Conservation (phyloP, 345 rosid species). For the Eucalyptus curtisii region DNA sequence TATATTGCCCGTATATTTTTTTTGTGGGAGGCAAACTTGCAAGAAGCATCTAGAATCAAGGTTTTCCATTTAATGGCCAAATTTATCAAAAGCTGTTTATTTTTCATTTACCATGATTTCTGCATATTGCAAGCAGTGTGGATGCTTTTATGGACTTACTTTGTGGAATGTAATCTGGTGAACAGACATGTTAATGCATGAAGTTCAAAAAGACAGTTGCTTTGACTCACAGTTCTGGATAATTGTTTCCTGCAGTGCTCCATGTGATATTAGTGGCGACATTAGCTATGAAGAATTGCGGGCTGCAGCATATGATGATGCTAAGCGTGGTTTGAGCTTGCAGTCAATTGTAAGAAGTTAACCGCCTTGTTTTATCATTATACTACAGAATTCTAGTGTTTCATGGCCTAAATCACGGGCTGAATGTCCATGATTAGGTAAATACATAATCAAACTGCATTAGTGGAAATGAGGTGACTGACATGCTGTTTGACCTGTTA, state of each 20-base stretch:
- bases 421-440: neutral
- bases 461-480: neutral
- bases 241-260: slow-evolving; percentile 25
- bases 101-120: neutral
- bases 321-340: slow-evolving; percentile 55
- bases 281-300: slow-evolving; percentile 77
- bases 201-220: neutral
- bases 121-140: neutral
- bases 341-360: slow-evolving; percentile 67
- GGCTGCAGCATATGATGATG: slow-evolving; percentile 72
- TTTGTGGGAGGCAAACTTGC: neutral
- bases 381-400: neutral
- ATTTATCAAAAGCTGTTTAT: neutral
- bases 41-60: neutral
- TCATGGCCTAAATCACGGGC: neutral
- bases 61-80: neutral
- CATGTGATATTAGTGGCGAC: slow-evolving; percentile 70
- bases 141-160: neutral
- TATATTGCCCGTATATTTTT: neutral
- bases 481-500: neutral
- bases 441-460: neutral
- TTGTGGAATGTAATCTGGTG: neutral
- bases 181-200: neutral
- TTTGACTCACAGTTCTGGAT: neutral
- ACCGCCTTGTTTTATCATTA: neutral